phyloP scores from a whole-genome alignment of 768 basidiomycete genomes.

The Lactarius quietus region DNA sequence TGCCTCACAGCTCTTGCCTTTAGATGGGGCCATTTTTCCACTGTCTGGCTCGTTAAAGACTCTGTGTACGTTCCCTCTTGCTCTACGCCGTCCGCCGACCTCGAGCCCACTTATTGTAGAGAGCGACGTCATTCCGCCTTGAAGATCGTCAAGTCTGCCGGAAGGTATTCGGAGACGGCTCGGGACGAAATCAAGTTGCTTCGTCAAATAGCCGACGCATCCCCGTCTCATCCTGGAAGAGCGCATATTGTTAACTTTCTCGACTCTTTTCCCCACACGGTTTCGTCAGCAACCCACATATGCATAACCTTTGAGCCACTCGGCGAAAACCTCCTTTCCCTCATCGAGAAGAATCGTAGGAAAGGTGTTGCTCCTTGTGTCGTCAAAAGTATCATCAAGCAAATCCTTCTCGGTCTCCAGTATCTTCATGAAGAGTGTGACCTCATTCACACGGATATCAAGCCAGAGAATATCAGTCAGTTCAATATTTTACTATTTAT shows the following conservation, averaged over 20 bases:
- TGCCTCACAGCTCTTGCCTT: slow-evolving; percentile 23
- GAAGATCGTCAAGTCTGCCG: slow-evolving; percentile 93
- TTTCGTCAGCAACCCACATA: slow-evolving; percentile 49
- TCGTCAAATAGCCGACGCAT: slow-evolving; percentile 65
- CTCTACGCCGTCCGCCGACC: neutral
- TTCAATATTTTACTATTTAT: slow-evolving; percentile 24
- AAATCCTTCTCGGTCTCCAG: slow-evolving; percentile 83
- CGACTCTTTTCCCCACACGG: slow-evolving; percentile 77
- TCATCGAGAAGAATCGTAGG: slow-evolving; percentile 75
- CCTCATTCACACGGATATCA: slow-evolving; percentile 90
- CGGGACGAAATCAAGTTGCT: slow-evolving; percentile 94
- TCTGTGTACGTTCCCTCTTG: slow-evolving; percentile 48
- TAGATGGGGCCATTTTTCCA: slow-evolving; percentile 95
- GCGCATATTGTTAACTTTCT: slow-evolving; percentile 83
- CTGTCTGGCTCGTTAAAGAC: slow-evolving; percentile 89
- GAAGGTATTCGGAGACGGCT: slow-evolving; percentile 94
- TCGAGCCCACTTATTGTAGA: slow-evolving; percentile 37
- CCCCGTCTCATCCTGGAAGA: slow-evolving; percentile 74
- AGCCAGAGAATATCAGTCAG: slow-evolving; percentile 94
- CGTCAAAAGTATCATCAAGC: slow-evolving; percentile 82
- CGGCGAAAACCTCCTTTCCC: slow-evolving; percentile 70
- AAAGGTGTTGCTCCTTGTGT: slow-evolving; percentile 78
- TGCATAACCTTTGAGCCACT: slow-evolving; percentile 91
- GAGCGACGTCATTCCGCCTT: slow-evolving; percentile 78
- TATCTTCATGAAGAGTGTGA: slow-evolving; percentile 93